phyloP scores from a whole-genome alignment of 139 green algal species.

The Coelastrella sp. region DNA sequence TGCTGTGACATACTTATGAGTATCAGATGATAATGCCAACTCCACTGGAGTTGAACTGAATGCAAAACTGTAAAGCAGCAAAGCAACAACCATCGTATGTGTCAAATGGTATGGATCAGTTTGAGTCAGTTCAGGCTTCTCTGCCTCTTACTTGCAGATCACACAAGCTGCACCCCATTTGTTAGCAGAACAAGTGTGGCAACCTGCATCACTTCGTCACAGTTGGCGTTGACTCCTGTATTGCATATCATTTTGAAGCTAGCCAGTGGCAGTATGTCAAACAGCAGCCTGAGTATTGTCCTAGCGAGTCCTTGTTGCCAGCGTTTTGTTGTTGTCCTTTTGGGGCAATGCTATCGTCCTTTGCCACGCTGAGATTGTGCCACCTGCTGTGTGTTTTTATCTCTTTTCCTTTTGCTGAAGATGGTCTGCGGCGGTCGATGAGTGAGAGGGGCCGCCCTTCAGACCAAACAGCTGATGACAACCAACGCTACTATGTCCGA shows the following conservation, averaged over 20 bases:
- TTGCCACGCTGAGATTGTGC: slow-evolving; percentile 8
- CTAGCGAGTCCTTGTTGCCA: not conserved
- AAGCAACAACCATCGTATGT: no score
- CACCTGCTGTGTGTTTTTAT: slow-evolving; percentile 2
- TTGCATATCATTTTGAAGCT: not conserved
- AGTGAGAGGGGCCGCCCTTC: not conserved
- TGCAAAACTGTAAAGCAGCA: not conserved
- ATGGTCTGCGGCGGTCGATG: not conserved
- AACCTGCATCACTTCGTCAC: not conserved
- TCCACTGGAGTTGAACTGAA: not conserved
- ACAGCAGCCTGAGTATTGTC: not conserved
- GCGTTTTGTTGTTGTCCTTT: not conserved
- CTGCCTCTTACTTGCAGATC: not conserved
- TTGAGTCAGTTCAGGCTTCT: not conserved
- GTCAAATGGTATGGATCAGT: not conserved
- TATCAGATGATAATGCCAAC: not conserved
- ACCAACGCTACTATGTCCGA: not conserved
- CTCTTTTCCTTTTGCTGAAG: not conserved
- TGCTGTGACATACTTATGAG: not conserved
- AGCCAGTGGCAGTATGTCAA: not conserved
- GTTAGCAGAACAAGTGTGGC: not conserved
- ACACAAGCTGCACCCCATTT: not conserved
- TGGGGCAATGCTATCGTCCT: not conserved
- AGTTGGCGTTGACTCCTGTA: not conserved
- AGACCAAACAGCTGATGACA: not conserved